phyloP scores from a whole-genome alignment of 148 eudicot species.

The Rhododendron ovatum region DNA sequence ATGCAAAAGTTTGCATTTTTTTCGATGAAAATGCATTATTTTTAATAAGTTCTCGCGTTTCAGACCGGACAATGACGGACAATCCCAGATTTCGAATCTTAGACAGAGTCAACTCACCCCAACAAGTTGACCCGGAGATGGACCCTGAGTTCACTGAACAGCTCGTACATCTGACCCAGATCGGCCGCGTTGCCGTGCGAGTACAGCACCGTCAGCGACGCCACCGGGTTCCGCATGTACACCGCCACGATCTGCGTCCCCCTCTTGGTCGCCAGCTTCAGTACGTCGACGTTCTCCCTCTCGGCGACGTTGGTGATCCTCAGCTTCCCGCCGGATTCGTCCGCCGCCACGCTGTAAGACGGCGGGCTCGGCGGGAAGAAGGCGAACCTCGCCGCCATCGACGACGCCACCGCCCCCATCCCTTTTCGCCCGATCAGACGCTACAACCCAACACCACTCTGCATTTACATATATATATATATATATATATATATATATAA shows the following conservation, averaged over 20 bases:
- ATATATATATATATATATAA: not conserved
- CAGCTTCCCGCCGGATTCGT: constrained; percentile 42
- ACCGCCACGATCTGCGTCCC: constrained; percentile 61
- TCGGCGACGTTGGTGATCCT: constrained; percentile 52
- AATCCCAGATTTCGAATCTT: not conserved
- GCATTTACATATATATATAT: not conserved
- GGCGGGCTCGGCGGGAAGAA: constrained; percentile 85
- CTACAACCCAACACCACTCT: not conserved
- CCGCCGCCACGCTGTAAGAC: constrained; percentile 57
- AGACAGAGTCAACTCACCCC: constrained; percentile 31
- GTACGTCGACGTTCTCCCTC: constrained; percentile 66
- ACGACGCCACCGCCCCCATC: constrained; percentile 84
- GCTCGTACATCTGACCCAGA: constrained; percentile 77
- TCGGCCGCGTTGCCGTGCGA: constrained; percentile 89
- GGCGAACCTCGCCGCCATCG: constrained; percentile 84
- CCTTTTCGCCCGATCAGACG: not conserved
- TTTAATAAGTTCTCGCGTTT: not conserved
- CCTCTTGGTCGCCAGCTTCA: constrained; percentile 46
- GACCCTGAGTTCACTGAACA: constrained; percentile 57
- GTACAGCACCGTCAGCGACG: constrained; percentile 53
- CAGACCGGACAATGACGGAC: not conserved
- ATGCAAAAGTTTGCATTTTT: not conserved
- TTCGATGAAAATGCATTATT: not conserved
- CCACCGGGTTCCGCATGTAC: constrained; percentile 65
- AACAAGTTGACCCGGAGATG: constrained; percentile 63